Base-by-base conservation (phyloP, 1,284 basidiomycete species). In the Microbotryomycetes sp. region DNA sequence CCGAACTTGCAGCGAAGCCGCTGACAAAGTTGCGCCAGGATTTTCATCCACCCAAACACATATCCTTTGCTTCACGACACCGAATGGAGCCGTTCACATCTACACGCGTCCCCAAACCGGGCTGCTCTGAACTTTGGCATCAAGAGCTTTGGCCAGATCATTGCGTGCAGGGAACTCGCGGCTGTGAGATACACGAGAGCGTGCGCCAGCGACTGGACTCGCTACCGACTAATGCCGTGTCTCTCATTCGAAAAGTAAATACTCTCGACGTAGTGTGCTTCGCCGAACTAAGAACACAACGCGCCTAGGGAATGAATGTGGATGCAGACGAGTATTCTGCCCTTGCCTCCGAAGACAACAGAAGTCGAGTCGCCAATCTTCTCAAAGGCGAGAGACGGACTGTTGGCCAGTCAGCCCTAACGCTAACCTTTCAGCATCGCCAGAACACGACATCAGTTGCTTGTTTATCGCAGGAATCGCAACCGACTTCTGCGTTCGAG, bases 11-110 rank as follows among this genome's bases (percentile, higher is more conserved):
- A 41, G 35, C 35, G 18, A 41, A 41, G 31, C 29, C 30, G 53
- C 18, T 24, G 41, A 52, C 24, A n/a, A n/a, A n/a, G n/a, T n/a
- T n/a, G 5, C 9, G n/a, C 5, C 61, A 76, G 78, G 74, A 76
- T 61, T 70, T 75, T 64, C 85, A 87, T 72, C 85, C 84, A 0
- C 68, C 70, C 4, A 70, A 75, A 18, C 85, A 87, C 75, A 76
- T 86, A 67, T 85, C 83, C 18, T 87, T 87, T 73, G 83, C 83
- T 0, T 78, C 79, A 5, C 76, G 77, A n/a, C 82, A 85, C 71
- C 70, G 68, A 29, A 72, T 68, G 6, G 62, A 75, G 65, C 74
- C 79, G 4, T 83, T 82, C 72, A 69, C 72, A 1, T 72, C 75
- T 47, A 75, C 78, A 59, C 62, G 66, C 23, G 70, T 81, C 75